A percentile compares a stretch with the other conserved stretches of the same genome.
These are phyloP conservation scores for Colletotrichum scovillei DNA, from an alignment of 2,329 filamentous ascomycete genomes.

Conservation along the genomic window DNA sequence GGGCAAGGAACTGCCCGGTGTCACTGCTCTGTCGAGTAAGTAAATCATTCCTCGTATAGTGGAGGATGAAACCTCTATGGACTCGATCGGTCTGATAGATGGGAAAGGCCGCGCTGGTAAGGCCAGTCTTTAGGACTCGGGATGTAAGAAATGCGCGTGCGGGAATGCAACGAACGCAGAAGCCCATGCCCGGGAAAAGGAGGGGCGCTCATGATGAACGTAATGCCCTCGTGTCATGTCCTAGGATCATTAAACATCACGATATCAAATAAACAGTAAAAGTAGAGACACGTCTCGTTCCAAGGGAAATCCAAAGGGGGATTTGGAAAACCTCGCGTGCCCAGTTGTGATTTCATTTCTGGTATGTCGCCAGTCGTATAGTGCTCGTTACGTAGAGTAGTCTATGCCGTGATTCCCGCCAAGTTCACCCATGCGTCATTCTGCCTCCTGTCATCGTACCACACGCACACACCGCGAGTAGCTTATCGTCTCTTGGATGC, in stretches of 20 bases:
- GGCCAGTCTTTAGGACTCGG: constrained; percentile 48
- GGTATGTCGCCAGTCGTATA: constrained; percentile 28
- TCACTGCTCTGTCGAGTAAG: constrained; percentile 87
- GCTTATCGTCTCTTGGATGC: constrained; percentile 72
- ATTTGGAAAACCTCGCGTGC: neutral
- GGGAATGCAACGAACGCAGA: constrained; percentile 12
- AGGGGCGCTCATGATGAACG: constrained; percentile 29
- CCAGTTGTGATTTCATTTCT: constrained; percentile 24
- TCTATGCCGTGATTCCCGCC: constrained; percentile 21
- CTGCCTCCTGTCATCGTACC: neutral
- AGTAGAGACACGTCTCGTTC: neutral
- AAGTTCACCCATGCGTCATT: constrained; percentile 18
- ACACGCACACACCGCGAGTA: constrained; percentile 20
- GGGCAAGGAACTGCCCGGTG: constrained; percentile 97
- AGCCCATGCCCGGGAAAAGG: neutral
- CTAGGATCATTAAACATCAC: constrained; percentile 21
- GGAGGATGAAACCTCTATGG: constrained; percentile 9
- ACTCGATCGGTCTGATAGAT: constrained; percentile 44
- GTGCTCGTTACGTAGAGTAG: constrained; percentile 15
- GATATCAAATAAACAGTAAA: constrained; percentile 22
- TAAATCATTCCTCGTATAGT: constrained; percentile 50
- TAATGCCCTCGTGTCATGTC: constrained; percentile 33
- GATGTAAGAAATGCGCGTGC: neutral
- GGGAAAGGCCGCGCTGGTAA: constrained; percentile 45
- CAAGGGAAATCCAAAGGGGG: neutral